phyloP scores from a whole-genome alignment of 2,329 filamentous ascomycete genomes.

The Colletotrichum tanaceti region DNA sequence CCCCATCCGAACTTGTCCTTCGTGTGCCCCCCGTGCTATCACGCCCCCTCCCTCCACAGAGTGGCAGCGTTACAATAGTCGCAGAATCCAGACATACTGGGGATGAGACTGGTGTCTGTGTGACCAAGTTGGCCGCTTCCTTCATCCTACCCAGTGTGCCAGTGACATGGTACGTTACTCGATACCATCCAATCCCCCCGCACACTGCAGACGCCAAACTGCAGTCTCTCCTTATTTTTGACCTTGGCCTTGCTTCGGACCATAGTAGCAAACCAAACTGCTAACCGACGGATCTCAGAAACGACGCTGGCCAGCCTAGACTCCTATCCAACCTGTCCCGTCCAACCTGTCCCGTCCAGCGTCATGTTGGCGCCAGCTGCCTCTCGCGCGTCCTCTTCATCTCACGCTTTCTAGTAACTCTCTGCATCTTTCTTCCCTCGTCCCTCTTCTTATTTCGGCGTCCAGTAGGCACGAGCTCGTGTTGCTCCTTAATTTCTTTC shows the following conservation, averaged over 20 bases:
- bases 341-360: slow-evolving; percentile 11
- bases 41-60: not conserved
- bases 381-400: slow-evolving; percentile 12
- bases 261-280: slow-evolving; percentile 9
- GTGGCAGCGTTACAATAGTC: slow-evolving; percentile 13
- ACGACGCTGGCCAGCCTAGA: slow-evolving; percentile 15
- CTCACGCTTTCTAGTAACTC: slow-evolving; percentile 1
- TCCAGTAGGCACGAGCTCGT: not conserved
- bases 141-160: slow-evolving; percentile 31
- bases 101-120: slow-evolving; percentile 36
- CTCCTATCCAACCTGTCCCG: not conserved
- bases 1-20: not conserved
- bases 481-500: not conserved
- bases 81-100: slow-evolving; percentile 12
- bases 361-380: slow-evolving; percentile 36
- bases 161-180: slow-evolving; percentile 4
- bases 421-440: not conserved
- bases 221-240: slow-evolving; percentile 4
- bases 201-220: slow-evolving; percentile 10
- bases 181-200: not conserved
- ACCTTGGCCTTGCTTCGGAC: slow-evolving; percentile 3
- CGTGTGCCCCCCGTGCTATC: not conserved
- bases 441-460: not conserved
- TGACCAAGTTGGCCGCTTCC: slow-evolving; percentile 16
- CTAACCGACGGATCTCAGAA: slow-evolving; percentile 15